A percentile compares a stretch with the other conserved stretches of the same genome.
These are phyloP conservation scores for Paradendryphiella salina DNA, from an alignment of 2,329 filamentous ascomycete species.

Conservation along the genomic window DNA sequence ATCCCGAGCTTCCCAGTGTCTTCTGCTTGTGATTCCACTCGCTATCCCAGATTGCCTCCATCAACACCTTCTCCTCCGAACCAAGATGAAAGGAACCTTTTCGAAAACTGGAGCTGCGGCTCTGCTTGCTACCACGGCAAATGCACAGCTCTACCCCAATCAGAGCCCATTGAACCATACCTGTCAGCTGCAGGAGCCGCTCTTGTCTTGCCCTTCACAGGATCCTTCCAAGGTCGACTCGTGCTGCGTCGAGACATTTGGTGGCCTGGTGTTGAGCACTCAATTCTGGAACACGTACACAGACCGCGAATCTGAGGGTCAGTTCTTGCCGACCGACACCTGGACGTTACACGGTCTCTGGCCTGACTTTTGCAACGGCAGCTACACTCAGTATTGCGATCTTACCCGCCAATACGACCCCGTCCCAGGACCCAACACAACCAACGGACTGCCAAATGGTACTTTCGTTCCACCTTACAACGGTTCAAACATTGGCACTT, in stretches of 20 bases:
- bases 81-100: slow-evolving; percentile 29
- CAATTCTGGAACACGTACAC: slow-evolving; percentile 70
- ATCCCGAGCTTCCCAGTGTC: neutral
- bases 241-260: slow-evolving; percentile 68
- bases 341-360: slow-evolving; percentile 62
- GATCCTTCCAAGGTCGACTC: slow-evolving; percentile 55
- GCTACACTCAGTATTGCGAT: slow-evolving; percentile 70
- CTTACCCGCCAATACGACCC: slow-evolving; percentile 67
- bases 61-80: slow-evolving; percentile 2
- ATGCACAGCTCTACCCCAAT: slow-evolving; percentile 51
- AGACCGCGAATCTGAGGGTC: slow-evolving; percentile 60
- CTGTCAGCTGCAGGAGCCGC: slow-evolving; percentile 52
- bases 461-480: slow-evolving; percentile 60
- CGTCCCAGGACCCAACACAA: slow-evolving; percentile 64
- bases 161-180: slow-evolving; percentile 60
- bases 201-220: slow-evolving; percentile 42
- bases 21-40: neutral
- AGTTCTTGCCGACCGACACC: slow-evolving; percentile 60
- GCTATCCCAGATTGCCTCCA: neutral
- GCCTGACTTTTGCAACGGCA: slow-evolving; percentile 55
- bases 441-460: slow-evolving; percentile 58
- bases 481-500: slow-evolving; percentile 61
- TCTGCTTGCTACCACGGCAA: slow-evolving; percentile 26
- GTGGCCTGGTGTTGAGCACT: slow-evolving; percentile 64
- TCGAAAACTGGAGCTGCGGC: slow-evolving; percentile 21